Evolutionary conservation across 176 grass and related monocot genomes (phyloP), one percentile per base, ranked within the genome.

Genomic region (Puya raimondii): DNA sequence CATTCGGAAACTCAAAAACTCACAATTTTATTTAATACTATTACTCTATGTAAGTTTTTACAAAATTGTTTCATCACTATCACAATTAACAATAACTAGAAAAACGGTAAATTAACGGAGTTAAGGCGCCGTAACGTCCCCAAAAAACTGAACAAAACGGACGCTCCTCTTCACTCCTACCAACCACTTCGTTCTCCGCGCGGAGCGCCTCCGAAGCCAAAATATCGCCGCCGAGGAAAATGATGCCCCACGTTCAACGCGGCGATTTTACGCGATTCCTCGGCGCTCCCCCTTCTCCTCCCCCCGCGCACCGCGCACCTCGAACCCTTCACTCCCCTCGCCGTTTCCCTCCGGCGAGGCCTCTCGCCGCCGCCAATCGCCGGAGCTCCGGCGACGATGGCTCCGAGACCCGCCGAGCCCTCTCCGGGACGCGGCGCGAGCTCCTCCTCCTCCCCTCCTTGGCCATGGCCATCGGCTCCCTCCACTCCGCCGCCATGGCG

Each of bases 371-470:
- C 6, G 61, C 83, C 20, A 51, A 83, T 53, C 82, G 80, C 23
- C 68, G 71, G 12, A 23, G 12, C 48, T 12, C 82, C 70, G 65
- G 65, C 63, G 33, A 68, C 48, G 52, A 70, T 8, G 74, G 65
- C 13, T 80, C 72, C 23, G 72, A 80, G 10, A 67, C 68, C 3
- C 47, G 64, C 2, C 16, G 27, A 3, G 15, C 18, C 5, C 10
- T 80, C 2, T 27, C 47, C 13, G 84, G 50, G 3, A 52, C 26
- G 10, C 71, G 80, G 14, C 83, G 93, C 50, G 85, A 91, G 42
- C 80, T 97, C 42, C 69, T 96, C 53, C 86, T 91, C 54, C 64
- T 87, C 61, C 89, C 90, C 11, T 88, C 86, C 48, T 72, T 90
- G 21, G 84, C 82, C 16, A 78, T 84, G 10, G 83, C 82, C 10